Base-by-base conservation (phyloP, 805 yeast genomes). In the Saccharomycopsis javanensis region DNA sequence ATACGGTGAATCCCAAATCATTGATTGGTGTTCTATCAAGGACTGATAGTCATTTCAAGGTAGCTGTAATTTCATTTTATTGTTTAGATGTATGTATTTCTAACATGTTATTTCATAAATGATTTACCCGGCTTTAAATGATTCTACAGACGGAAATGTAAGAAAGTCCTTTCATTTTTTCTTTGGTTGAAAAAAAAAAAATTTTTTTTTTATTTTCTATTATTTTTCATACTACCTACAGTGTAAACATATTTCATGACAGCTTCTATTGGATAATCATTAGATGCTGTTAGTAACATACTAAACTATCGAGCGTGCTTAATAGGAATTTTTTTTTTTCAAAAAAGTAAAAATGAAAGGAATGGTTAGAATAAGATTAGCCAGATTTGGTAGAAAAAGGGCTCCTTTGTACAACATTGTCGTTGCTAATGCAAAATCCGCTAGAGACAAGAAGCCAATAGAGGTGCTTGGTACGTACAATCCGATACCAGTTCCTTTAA, bases 381-480 rank as follows among this genome's bases (percentile, higher is more conserved):
- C 97, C 53, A 78, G 97, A 62, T 90, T 92, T 72, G 99, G 99
- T 35, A 82, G 97, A 69, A 84, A 78, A 64, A 85, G 85, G 69
- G 83, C 81, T 61, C 99, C 99, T 0, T 75, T 86, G 2, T 94
- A 89, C 75, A 94, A 94, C 71, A 90, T 94, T 55, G 97, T 92
- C 13, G 97, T 92, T 13, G 81, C 96, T 4, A 82, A 85, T 62
- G 79, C 82, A 56, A 55, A 77, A 59, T 77, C 83, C n/a, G 94
- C 89, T n/a, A 78, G 96, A 64, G 90, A 88, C 69, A 82, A 82
- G 56, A 79, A 86, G 63, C 99, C 99, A 11, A 83, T 94, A 51
- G 99, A 94, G 71, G 99, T 94, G 10, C 72, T 94, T 61, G 99
- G 99, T 31, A 89, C 97, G 1, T 94, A 89, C 68, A 83, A 89